Percentiles rank a stretch among this genome's conserved stretches.
Conservation (phyloP, 129 eudicot species). For the Arctium lappa region DNA sequence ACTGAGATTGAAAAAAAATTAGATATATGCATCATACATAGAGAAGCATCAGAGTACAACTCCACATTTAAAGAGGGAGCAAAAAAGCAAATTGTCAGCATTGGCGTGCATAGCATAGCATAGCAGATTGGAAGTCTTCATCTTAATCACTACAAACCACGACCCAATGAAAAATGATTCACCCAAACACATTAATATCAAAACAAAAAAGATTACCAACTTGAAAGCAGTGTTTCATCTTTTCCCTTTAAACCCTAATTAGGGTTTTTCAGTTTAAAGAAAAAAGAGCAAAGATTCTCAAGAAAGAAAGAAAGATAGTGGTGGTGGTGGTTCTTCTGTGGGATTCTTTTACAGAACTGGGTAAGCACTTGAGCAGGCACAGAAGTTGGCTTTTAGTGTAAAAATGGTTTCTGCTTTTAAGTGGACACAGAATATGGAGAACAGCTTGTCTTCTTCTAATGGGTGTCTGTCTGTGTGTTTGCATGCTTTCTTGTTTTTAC, state of each 20-base stretch:
- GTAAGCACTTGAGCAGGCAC: slow-evolving; percentile 33
- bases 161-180: slow-evolving; percentile 1
- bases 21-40: neutral
- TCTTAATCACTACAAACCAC: slow-evolving; percentile 40
- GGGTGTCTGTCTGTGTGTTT: slow-evolving; percentile 30
- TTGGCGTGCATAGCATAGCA: slow-evolving; percentile 69
- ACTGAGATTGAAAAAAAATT: neutral
- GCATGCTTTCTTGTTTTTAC: slow-evolving; percentile 39
- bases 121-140: slow-evolving; percentile 54
- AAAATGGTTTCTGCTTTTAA: slow-evolving; percentile 34
- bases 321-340: slow-evolving; percentile 20
- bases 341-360: slow-evolving; percentile 45
- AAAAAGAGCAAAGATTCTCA: slow-evolving; percentile 23
- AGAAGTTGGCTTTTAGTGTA: slow-evolving; percentile 38
- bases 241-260: slow-evolving; percentile 17
- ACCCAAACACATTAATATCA: neutral
- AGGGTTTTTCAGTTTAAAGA: slow-evolving; percentile 23
- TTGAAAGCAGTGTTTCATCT: slow-evolving; percentile 25
- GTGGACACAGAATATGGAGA: slow-evolving; percentile 44
- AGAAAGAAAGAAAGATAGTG: neutral
- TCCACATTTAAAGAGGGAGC: slow-evolving; percentile 34
- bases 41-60: slow-evolving; percentile 18
- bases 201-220: slow-evolving; percentile 1
- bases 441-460: slow-evolving; percentile 45
- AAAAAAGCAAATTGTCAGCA: slow-evolving; percentile 56